These are phyloP conservation scores for Bondarzewia mesenterica DNA, from an alignment of 1,284 basidiomycete genomes.

Conservation along the genomic window DNA sequence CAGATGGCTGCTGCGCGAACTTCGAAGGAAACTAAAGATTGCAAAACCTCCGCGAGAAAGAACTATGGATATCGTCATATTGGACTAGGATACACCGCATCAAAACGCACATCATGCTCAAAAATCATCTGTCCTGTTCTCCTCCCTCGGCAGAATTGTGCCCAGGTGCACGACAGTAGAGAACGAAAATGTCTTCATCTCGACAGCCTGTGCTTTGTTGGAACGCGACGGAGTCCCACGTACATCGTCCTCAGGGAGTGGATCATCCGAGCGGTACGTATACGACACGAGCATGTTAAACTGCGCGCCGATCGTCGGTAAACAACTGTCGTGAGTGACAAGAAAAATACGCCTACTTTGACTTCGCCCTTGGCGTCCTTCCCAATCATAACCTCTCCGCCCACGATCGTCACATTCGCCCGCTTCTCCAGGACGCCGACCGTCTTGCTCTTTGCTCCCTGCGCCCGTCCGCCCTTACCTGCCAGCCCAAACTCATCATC, in stretches of 20 bases:
- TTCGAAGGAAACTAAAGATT: no score
- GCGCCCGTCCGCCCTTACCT: conserved; percentile 19
- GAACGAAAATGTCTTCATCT: conserved; percentile 82
- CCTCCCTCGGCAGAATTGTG: conserved; percentile 53
- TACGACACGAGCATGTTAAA: conserved; percentile 90
- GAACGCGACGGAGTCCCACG: conserved; percentile 37
- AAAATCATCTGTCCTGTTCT: conserved; percentile 23
- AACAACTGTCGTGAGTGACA: conserved; percentile 5
- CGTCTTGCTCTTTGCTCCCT: conserved; percentile 43
- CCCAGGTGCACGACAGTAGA: conserved; percentile 78
- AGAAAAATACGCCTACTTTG: conserved; percentile 41
- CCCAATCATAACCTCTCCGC: conserved; percentile 74
- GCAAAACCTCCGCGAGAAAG: no score
- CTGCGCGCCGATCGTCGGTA: conserved; percentile 32
- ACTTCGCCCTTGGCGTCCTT: conserved; percentile 67
- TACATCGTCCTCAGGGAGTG: conserved; percentile 52
- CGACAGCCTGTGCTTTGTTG: conserved; percentile 36
- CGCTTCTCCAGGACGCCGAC: conserved; percentile 78
- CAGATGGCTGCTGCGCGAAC: no score
- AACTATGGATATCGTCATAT: no score
- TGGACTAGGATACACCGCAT: no score
- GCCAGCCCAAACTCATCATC: conserved; percentile 49
- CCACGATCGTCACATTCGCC: conserved; percentile 81
- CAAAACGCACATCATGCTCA: background rate
- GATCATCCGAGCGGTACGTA: conserved; percentile 86